These are phyloP conservation scores for Penicillium paxilli DNA, from an alignment of 495 filamentous ascomycete species.

Conservation along the genomic window DNA sequence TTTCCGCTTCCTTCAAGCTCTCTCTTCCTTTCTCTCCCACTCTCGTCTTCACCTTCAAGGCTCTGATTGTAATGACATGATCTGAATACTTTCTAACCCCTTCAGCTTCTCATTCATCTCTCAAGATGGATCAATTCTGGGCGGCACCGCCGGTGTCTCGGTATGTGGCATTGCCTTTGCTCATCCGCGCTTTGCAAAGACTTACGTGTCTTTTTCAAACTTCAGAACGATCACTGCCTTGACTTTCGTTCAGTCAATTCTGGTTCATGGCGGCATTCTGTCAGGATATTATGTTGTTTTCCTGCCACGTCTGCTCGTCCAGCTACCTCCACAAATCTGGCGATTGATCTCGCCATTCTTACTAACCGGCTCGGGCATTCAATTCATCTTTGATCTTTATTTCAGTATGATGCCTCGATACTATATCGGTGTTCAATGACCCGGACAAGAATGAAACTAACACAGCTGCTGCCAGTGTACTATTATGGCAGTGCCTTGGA, in stretches of 20 bases:
- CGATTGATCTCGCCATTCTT: slow-evolving; percentile 70
- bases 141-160: slow-evolving; percentile 67
- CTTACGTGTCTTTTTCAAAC: slow-evolving; percentile 15
- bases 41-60: slow-evolving; percentile 3
- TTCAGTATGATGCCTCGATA: slow-evolving; percentile 56
- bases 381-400: slow-evolving; percentile 80
- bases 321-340: slow-evolving; percentile 69
- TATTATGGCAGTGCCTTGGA: slow-evolving; percentile 66
- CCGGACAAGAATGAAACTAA: no score
- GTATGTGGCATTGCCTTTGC: slow-evolving; percentile 40
- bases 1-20: slow-evolving; percentile 10
- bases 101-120: slow-evolving; percentile 1
- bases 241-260: slow-evolving; percentile 61
- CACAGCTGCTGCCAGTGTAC: slow-evolving; percentile 50
- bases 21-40: slow-evolving; percentile 3
- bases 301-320: slow-evolving; percentile 53
- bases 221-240: slow-evolving; percentile 70
- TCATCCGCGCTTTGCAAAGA: slow-evolving; percentile 2
- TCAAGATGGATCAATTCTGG: slow-evolving; percentile 66
- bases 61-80: slow-evolving; percentile 10
- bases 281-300: slow-evolving; percentile 57
- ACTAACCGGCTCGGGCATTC: slow-evolving; percentile 61
- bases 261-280: slow-evolving; percentile 62
- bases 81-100: slow-evolving; percentile 8
- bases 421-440: slow-evolving; percentile 10